Evolutionary conservation across 768 basidiomycete genomes (phyloP).

Genomic region (Serendipita sp.): DNA sequence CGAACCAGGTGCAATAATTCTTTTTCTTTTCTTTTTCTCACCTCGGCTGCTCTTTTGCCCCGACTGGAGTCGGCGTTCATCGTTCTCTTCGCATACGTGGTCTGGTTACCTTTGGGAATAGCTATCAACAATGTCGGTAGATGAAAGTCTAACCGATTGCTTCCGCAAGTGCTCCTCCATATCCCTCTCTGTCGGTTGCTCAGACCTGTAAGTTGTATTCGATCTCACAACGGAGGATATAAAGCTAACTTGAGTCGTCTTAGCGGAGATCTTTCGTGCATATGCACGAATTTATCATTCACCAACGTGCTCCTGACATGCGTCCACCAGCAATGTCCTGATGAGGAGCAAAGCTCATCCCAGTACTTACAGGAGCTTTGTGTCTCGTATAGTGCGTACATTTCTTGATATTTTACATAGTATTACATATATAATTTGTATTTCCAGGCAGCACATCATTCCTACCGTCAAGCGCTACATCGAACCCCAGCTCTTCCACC

Average conservation of each 20-base stretch:
- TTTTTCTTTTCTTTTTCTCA: neutral
- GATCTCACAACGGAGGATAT: neutral
- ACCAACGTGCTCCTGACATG: neutral
- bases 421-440: too few species aligned
- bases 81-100: neutral
- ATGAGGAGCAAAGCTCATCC: neutral
- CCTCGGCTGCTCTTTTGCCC: neutral
- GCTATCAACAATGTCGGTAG: neutral
- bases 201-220: neutral
- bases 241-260: too few species aligned
- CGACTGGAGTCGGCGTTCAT: neutral
- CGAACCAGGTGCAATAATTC: too few species aligned
- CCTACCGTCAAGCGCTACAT: too few species aligned
- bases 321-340: neutral
- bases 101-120: too few species aligned
- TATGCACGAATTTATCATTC: neutral
- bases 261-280: neutral
- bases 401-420: neutral
- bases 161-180: neutral
- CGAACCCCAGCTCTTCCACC: too few species aligned
- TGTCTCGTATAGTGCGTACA: neutral
- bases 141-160: neutral
- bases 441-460: too few species aligned
- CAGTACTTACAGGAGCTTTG: neutral
- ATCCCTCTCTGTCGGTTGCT: neutral